Evolutionary conservation across 805 yeast genomes (phyloP), one percentile per base, ranked within the genome.

Genomic region (Metschnikowia bowlesiae): DNA sequence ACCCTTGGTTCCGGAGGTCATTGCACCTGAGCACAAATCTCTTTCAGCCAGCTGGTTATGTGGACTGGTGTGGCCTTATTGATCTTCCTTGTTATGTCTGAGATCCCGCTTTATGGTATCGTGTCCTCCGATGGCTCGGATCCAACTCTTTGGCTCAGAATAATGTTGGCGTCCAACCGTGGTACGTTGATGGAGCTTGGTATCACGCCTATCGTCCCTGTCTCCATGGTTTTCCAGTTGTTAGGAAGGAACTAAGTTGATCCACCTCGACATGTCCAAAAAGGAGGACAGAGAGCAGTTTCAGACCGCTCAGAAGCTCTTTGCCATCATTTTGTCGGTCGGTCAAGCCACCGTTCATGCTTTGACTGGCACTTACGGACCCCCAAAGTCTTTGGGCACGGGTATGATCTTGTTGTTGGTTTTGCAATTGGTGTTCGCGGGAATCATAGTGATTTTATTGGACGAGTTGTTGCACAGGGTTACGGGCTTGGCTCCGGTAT

Each of bases 181-280:
- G 99, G 99, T 70, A 92, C 99, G 9, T 75, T 94, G 62, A 92
- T 94, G 98, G 99, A 94, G 75, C 81, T 94, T 62, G 99, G 99
- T 72, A 90, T 94, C 61, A 88, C 99, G 6, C 99, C 99, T 50
- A 90, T 94, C 63, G 96, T 94, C 48, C 87, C 97, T n/a, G 83
- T 97, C 1, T 90, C 96, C 54, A 94, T 94, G 98, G 95, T 94
- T 49, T 89, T 94, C 82, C 99, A 92, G 76, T 83, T 94, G 63
- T 80, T 94, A n/a, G 66, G 96, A 90, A 64, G 98, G 99, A 58
- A 87, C 96, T 45, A 96, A 94, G 68, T 71, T 94, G 62, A 80
- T 94, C 60, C 81, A 83, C 45, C 88, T 94, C 53, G 90, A 92
- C 72, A 82, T 86, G 84, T 87, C 87, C 61, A 82, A 81, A 81